Conservation (phyloP, 2,329 filamentous ascomycete species). For the Trichophaea hybrida region DNA sequence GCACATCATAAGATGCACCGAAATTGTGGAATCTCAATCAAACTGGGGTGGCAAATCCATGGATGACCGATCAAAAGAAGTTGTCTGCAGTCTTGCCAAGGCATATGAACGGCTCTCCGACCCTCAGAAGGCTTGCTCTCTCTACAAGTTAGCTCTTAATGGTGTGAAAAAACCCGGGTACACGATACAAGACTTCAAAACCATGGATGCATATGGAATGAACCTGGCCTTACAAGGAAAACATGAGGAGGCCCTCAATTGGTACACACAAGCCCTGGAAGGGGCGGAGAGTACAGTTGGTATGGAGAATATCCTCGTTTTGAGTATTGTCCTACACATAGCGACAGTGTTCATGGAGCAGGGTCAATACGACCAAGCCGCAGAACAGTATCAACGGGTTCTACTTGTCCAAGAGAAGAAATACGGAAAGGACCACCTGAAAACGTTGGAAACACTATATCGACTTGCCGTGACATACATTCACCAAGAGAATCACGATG, state of each 20-base stretch:
- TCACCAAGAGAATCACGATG: neutral
- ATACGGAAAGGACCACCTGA: neutral
- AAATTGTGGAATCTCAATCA: neutral
- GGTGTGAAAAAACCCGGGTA: constrained; percentile 7
- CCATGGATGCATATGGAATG: constrained; percentile 7
- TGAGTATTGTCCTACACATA: neutral
- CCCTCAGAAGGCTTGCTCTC: constrained; percentile 4
- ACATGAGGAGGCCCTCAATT: constrained; percentile 17
- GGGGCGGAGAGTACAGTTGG: neutral
- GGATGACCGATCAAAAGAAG: neutral
- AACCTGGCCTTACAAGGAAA: constrained; percentile 14
- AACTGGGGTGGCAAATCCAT: neutral
- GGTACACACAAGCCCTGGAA: neutral
- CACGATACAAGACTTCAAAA: constrained; percentile 8
- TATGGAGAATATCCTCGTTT: neutral
- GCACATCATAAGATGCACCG: neutral
- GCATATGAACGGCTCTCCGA: neutral
- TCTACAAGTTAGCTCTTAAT: constrained; percentile 13
- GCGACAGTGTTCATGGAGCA: neutral
- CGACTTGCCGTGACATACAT: constrained; percentile 11
- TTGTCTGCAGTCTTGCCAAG: neutral
- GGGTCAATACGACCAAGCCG: neutral
- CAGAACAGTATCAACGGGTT: neutral
- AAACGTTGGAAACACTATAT: constrained; percentile 5
- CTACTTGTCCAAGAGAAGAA: neutral